Evolutionary conservation across 306 rosid species (phyloP).

Genomic region (Lathyrus oleraceus): DNA sequence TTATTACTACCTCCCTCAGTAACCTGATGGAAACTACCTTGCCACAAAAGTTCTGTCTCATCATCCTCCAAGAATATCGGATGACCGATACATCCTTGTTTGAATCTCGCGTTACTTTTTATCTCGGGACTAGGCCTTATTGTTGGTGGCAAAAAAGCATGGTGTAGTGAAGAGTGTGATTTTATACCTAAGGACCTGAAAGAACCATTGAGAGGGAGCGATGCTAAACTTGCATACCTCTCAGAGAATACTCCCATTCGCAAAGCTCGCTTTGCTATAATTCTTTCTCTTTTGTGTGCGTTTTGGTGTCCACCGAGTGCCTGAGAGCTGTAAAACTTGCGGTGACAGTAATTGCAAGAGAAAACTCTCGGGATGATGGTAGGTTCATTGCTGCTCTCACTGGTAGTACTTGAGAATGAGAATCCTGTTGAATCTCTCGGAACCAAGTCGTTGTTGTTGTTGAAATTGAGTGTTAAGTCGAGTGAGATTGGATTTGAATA

Average conservation of each 20-base stretch:
- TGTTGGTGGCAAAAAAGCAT: conserved; percentile 48
- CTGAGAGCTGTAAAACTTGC: conserved; percentile 87
- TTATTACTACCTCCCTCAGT: not conserved
- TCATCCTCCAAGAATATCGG: conserved; percentile 76
- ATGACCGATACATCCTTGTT: conserved; percentile 57
- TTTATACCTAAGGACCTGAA: conserved; percentile 75
- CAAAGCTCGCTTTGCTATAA: conserved; percentile 75
- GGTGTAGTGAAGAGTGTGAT: conserved; percentile 82
- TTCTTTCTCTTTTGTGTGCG: conserved; percentile 85
- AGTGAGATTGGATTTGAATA: conserved; percentile 50
- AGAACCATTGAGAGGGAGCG: conserved; percentile 80
- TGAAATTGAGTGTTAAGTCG: conserved; percentile 69
- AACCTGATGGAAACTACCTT: conserved; percentile 76
- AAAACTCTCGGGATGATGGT: conserved; percentile 49
- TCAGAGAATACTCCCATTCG: conserved; percentile 78
- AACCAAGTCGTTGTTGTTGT: conserved; percentile 42
- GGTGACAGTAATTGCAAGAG: conserved; percentile 86
- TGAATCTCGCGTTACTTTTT: conserved; percentile 52
- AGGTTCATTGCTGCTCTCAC: conserved; percentile 76
- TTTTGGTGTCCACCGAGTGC: conserved; percentile 98
- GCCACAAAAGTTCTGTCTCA: conserved; percentile 72
- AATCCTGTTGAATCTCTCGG: conserved; percentile 53
- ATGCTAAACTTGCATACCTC: conserved; percentile 65
- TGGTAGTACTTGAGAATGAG: conserved; percentile 82
- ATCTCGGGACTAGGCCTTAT: conserved; percentile 49